phyloP scores from a whole-genome alignment of 2,329 filamentous ascomycete genomes.

The Aspergillus versicolor region DNA sequence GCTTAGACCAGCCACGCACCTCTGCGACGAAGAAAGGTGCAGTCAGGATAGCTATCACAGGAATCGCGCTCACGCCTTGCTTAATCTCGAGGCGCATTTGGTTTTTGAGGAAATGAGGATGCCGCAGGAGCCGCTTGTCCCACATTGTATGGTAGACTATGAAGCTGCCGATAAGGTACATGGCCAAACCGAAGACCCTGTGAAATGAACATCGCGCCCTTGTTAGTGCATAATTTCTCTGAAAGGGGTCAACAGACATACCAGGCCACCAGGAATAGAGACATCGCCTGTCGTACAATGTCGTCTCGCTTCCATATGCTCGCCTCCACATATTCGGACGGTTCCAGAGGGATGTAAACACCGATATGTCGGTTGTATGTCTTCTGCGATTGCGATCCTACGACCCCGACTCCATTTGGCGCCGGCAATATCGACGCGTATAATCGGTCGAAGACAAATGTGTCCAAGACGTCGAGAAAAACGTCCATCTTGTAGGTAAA shows the following conservation, averaged over 20 bases:
- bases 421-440: constrained; percentile 56
- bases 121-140: constrained; percentile 80
- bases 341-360: constrained; percentile 25
- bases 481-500: constrained; percentile 70
- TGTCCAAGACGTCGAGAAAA: constrained; percentile 76
- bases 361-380: constrained; percentile 27
- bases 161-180: constrained; percentile 81
- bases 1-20: constrained; percentile 77
- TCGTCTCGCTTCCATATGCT: constrained; percentile 32
- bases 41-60: constrained; percentile 77
- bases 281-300: constrained; percentile 28
- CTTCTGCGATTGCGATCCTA: neutral
- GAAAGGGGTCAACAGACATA: constrained; percentile 4
- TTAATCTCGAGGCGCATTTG: constrained; percentile 82
- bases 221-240: neutral
- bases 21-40: constrained; percentile 78
- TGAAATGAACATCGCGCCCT: neutral
- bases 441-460: constrained; percentile 70
- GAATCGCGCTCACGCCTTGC: constrained; percentile 72
- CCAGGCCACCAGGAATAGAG: constrained; percentile 31
- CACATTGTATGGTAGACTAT: constrained; percentile 72
- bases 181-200: constrained; percentile 77
- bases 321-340: constrained; percentile 27
- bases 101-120: constrained; percentile 92
- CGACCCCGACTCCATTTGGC: neutral